Percentiles rank a stretch among this genome's conserved stretches.
These are phyloP conservation scores for Entomophthora muscae DNA, from an alignment of 371 early-diverging fungal species.

Conservation along the genomic window DNA sequence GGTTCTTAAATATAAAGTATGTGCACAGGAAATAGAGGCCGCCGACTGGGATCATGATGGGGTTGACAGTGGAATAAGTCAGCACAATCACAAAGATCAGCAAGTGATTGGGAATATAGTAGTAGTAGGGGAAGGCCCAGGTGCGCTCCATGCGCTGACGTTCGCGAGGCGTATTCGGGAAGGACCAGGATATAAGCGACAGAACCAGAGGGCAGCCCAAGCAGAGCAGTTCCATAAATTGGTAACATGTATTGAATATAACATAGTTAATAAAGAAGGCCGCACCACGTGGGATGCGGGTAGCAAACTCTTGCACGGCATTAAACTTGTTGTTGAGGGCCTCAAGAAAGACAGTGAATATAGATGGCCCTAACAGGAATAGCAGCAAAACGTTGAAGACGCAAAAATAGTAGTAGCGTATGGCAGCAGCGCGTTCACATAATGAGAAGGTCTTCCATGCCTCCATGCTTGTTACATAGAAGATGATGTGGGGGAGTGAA, in stretches of 20 bases:
- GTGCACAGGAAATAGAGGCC: slow-evolving; percentile 56
- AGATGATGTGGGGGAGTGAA: slow-evolving; percentile 29
- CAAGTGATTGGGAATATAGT: slow-evolving; percentile 49
- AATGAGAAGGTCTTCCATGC: slow-evolving; percentile 35
- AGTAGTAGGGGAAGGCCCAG: slow-evolving; percentile 43
- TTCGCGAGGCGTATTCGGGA: slow-evolving; percentile 50
- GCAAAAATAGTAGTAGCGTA: slow-evolving; percentile 72
- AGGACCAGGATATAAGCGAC: slow-evolving; percentile 20
- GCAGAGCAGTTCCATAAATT: slow-evolving; percentile 50
- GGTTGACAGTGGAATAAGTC: slow-evolving; percentile 73
- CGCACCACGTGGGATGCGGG: slow-evolving; percentile 42
- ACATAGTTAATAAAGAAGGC: slow-evolving; percentile 64
- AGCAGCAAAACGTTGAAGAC: slow-evolving; percentile 76
- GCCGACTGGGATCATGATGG: slow-evolving; percentile 63
- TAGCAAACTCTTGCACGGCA: slow-evolving; percentile 48
- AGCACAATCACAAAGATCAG: slow-evolving; percentile 69
- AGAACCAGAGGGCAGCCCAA: slow-evolving; percentile 29
- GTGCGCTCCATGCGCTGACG: slow-evolving; percentile 30
- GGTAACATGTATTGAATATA: slow-evolving; percentile 48
- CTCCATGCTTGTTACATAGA: slow-evolving; percentile 29
- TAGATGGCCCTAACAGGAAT: slow-evolving; percentile 57
- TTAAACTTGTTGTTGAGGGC: slow-evolving; percentile 44
- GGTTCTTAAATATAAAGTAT: slow-evolving; percentile 57
- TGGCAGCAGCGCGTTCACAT: slow-evolving; percentile 40
- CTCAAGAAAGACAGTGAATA: slow-evolving; percentile 50